Evolutionary conservation across 768 basidiomycete species (phyloP), one percentile per base, ranked within the genome.

Genomic region (Lepiota venenata): DNA sequence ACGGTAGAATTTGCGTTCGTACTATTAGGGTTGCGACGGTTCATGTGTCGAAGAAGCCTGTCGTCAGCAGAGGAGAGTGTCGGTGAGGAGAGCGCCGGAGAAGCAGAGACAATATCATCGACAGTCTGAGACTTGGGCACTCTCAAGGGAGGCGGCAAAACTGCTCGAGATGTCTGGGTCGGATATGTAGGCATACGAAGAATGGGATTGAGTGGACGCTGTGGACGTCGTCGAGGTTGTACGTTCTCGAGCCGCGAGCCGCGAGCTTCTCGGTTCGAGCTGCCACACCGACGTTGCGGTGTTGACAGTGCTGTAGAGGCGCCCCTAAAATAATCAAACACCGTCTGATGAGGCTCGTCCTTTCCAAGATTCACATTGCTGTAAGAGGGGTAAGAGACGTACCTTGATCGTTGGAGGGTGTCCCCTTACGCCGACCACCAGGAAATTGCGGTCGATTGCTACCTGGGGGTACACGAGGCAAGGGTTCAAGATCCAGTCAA

Each of bases 91-190:
- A 83, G 64, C 0, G 75, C 82, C 0, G 87, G 79, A 10, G 87
- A 85, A 2, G 81, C 64, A 10, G 72, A 73, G 38, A 72, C 53
- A 10, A 60, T 65, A 57, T 91, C 88, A 52, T 91, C 90, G 12
- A 75, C 74, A n/a, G 56, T 92, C 90, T 20, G 90, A 91, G 10
- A 78, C 77, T 22, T 83, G 84, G 12, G 75, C 84, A 59, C 86
- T 87, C 63, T 89, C 90, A 3, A 91, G 76, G 25, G 89, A 91
- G 5, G 87, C 88, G 1, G 88, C 87, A 59, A 91, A 91, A 65
- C 86, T 88, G 69, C 88, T 91, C 4, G 89, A 89, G 48, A 91
- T 86, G 59, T 92, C 90, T 2, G 83, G 83, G 60, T 92, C 90
- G n/a, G 90, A 64, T 8, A 92, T 76, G 52, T 90, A 77, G 3